Evolutionary conservation across 2,329 filamentous ascomycete genomes (phyloP), one percentile per base, ranked within the genome.

Genomic region (Ophiosphaerella narmari): DNA sequence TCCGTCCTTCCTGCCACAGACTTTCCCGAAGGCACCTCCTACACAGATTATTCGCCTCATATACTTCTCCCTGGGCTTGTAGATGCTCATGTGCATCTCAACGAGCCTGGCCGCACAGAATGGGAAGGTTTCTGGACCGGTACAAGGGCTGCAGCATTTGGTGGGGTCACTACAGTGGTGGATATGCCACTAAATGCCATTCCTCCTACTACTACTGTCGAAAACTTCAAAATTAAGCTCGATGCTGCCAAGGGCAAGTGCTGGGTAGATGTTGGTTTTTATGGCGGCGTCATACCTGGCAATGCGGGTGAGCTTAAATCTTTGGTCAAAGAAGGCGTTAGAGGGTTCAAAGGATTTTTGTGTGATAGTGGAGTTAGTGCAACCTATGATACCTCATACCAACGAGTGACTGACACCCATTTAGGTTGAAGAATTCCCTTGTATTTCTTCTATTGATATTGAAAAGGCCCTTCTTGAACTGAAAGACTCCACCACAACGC

Each of bases 181-280:
- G 94, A 97, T 75, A 99, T 99, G 94, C 94, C 94, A 31, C 76
- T 97, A 55, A 99, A 99, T 75, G 91, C 93, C 41, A 96, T 99
- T 35, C 94, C 94, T 32, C 94, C 94, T 0, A 99, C 94, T 0
- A 97, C 93, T 8, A 97, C 93, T 0, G 81, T 97, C 3, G 79
- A 80, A 14, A 90, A 89, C 6, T 82, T 99, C 60, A 80, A 88
- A 54, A 89, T 91, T 77, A 99, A 99, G 80, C 80, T 96, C 39
- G 82, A 84, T 24, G 94, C 94, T 21, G 91, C 91, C 35, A 75
- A 83, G 54, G 91, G 89, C 31, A 88, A 97, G 76, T 96, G 93
- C 76, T 99, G 93, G 93, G 91, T 97, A 23, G 94, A 97, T 65
- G 92, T 97, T n/a, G 94, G 91, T 26, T 97, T 99, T 75, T 97